Percentiles rank a stretch among this genome's conserved stretches.
phyloP scores from a whole-genome alignment of 208 protist genomes.

The Trypanosoma lewisi region DNA sequence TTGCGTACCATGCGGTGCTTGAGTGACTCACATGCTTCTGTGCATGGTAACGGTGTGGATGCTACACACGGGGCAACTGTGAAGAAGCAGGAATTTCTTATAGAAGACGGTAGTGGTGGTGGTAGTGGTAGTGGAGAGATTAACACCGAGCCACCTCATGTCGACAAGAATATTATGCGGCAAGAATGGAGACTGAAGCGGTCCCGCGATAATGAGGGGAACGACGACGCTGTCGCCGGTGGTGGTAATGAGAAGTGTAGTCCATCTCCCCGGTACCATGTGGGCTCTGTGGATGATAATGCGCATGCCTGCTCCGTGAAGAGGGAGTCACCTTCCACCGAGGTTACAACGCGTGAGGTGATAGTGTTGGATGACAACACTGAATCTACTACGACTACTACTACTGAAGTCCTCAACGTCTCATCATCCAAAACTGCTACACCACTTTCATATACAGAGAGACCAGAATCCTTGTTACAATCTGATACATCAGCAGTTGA shows the following conservation, averaged over 20 bases:
- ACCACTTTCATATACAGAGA: background rate
- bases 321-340: background rate
- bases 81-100: background rate
- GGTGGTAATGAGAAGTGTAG: background rate
- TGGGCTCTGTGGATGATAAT: background rate
- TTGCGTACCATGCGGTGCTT: slow-evolving; percentile 9
- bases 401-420: background rate
- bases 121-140: background rate
- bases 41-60: background rate
- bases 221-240: too few relatives aligned
- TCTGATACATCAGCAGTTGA: background rate
- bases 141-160: background rate
- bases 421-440: background rate
- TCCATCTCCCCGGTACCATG: background rate
- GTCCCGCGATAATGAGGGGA: background rate
- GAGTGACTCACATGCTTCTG: background rate
- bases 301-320: background rate
- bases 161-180: background rate
- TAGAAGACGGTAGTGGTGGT: too few relatives aligned
- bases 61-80: background rate
- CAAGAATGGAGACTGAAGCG: background rate
- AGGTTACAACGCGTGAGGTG: background rate
- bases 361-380: slow-evolving; percentile 1
- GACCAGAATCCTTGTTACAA: background rate
- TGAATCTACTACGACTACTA: too few relatives aligned